Percentiles rank a stretch among this genome's conserved stretches.
These are phyloP conservation scores for Dothistroma septosporum DNA, from an alignment of 2,329 filamentous ascomycete species.

Conservation along the genomic window DNA sequence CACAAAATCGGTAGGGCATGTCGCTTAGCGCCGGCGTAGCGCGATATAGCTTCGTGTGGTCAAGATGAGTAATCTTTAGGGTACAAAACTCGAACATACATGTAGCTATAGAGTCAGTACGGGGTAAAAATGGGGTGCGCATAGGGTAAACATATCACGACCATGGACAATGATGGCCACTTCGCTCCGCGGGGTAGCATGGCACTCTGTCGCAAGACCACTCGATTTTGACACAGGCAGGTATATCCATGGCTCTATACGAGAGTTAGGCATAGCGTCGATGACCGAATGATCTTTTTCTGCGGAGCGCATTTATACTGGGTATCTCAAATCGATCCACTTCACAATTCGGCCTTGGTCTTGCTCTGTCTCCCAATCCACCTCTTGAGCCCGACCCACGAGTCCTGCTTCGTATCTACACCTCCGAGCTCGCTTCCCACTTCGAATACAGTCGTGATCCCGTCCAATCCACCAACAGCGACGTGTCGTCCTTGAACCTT, in stretches of 20 bases:
- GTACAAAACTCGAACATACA: background rate
- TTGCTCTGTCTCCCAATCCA: slow-evolving; percentile 57
- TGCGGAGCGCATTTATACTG: background rate
- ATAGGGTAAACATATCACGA: too few relatives aligned
- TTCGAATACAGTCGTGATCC: slow-evolving; percentile 87
- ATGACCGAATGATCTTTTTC: background rate
- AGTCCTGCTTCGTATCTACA: slow-evolving; percentile 75
- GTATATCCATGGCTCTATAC: too few relatives aligned
- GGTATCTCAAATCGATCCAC: slow-evolving; percentile 1
- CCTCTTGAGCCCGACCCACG: slow-evolving; percentile 92
- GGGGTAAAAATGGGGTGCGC: background rate
- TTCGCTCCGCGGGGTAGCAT: background rate
- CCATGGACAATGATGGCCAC: background rate
- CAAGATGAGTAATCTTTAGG: background rate
- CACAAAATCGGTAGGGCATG: background rate
- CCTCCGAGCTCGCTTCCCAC: slow-evolving; percentile 78
- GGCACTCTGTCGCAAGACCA: background rate
- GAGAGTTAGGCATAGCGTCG: too few relatives aligned
- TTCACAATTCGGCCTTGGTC: slow-evolving; percentile 21
- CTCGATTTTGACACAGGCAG: too few relatives aligned
- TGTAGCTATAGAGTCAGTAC: background rate
- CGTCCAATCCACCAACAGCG: slow-evolving; percentile 88
- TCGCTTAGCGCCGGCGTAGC: background rate
- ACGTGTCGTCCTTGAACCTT: slow-evolving; percentile 78
- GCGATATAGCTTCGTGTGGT: background rate